A percentile compares a stretch with the other conserved stretches of the same genome.
Conservation (phyloP, 495 filamentous ascomycete genomes). For the Annulohypoxylon nitens region DNA sequence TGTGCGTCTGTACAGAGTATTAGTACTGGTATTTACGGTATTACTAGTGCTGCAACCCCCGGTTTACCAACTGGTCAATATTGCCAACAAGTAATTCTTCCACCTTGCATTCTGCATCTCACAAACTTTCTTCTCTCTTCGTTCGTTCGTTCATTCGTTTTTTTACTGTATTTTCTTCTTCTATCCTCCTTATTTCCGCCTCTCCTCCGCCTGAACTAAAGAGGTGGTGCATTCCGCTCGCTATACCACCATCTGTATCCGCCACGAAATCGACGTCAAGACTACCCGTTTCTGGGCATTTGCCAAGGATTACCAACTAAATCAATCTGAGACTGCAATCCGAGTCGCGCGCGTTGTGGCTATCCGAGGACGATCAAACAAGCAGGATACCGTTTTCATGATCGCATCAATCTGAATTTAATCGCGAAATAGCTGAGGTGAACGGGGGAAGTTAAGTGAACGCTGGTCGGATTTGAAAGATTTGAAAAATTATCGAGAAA, state of each 20-base stretch:
- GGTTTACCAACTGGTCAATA: neutral
- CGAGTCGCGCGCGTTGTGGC: constrained; percentile 3
- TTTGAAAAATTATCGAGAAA: constrained; percentile 11
- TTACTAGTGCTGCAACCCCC: constrained; percentile 13
- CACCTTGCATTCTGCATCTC: neutral
- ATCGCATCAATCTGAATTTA: constrained; percentile 21
- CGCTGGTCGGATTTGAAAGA: constrained; percentile 5
- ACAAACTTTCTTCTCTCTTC: constrained; percentile 16
- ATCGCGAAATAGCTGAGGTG: constrained; percentile 4
- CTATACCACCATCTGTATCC: constrained; percentile 19
- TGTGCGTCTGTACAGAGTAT: neutral
- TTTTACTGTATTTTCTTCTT: constrained; percentile 17
- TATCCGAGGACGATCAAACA: neutral
- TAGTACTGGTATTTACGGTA: neutral
- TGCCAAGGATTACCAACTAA: neutral
- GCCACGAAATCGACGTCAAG: neutral
- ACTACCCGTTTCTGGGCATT: neutral
- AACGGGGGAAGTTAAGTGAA: constrained; percentile 15
- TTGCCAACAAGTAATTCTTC: constrained; percentile 17
- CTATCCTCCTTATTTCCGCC: neutral
- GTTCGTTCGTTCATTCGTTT: constrained; percentile 30
- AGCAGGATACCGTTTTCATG: constrained; percentile 11
- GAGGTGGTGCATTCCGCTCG: constrained; percentile 38
- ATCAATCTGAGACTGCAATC: constrained; percentile 14
- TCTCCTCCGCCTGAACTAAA: neutral